These are phyloP conservation scores for Sarcomyxa edulis DNA, from an alignment of 768 basidiomycete genomes.

Conservation along the genomic window DNA sequence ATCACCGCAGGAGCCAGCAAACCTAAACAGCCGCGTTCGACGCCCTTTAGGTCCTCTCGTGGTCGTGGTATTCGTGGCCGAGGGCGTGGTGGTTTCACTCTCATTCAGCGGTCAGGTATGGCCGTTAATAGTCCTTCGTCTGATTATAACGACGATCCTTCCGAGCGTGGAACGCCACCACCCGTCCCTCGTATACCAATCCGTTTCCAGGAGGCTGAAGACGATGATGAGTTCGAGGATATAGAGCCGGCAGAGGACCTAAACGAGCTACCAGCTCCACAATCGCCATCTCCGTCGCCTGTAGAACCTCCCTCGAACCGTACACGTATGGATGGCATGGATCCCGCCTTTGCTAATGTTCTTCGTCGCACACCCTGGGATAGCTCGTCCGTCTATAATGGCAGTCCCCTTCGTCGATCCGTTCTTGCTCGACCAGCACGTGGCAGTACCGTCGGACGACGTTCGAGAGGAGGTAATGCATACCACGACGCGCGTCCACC, in stretches of 20 bases:
- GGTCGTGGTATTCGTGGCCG: conserved; percentile 45
- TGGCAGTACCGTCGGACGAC: conserved; percentile 45
- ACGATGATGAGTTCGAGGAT: conserved; percentile 28
- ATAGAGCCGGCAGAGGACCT: conserved; percentile 22
- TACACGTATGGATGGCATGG: conserved; percentile 81
- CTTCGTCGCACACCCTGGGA: conserved; percentile 54
- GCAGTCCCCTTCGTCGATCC: conserved; percentile 60
- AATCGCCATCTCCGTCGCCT: conserved; percentile 36
- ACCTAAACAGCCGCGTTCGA: conserved; percentile 35
- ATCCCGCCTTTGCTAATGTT: conserved; percentile 78
- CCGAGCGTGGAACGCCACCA: conserved; percentile 23
- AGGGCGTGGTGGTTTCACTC: conserved; percentile 49
- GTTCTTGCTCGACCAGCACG: conserved; percentile 45
- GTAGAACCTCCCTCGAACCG: conserved; percentile 47
- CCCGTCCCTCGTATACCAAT: conserved; percentile 38
- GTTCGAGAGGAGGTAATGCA: conserved; percentile 65
- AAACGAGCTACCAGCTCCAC: conserved; percentile 15
- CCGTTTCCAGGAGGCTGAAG: conserved; percentile 25
- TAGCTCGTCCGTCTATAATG: conserved; percentile 34
- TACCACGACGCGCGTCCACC: conserved; percentile 67
- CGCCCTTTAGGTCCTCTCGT: conserved; percentile 53
- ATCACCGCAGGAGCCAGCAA: conserved; percentile 33
- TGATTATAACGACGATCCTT: conserved; percentile 26
- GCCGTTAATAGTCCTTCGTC: conserved; percentile 49
- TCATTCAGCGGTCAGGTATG: conserved; percentile 59